Evolutionary conservation across 2,329 filamentous ascomycete genomes (phyloP).

Genomic region (Harringtonia lauricola): DNA sequence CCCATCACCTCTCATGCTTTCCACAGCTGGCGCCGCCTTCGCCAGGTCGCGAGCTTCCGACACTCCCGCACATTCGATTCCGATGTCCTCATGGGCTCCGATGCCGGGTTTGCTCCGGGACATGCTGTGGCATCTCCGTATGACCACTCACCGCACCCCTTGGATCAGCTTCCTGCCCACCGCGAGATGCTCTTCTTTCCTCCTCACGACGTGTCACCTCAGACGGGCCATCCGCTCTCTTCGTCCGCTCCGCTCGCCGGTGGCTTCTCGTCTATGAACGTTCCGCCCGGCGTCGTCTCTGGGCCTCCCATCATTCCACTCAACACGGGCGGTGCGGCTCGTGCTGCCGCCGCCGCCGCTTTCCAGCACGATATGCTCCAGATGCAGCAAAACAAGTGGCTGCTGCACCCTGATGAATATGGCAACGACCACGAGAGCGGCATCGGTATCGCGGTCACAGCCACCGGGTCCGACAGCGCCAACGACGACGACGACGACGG

Average conservation of each 20-base stretch:
- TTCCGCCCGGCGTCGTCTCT: slow-evolving; percentile 35
- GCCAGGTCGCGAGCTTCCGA: slow-evolving; percentile 38
- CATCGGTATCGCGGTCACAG: slow-evolving; percentile 47
- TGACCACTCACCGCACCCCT: slow-evolving; percentile 4
- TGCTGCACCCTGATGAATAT: slow-evolving; percentile 29
- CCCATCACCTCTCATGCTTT: slow-evolving; percentile 36
- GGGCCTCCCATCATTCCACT: slow-evolving; percentile 50
- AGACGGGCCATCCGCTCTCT: neutral
- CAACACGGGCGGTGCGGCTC: slow-evolving; percentile 49
- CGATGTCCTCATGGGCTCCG: slow-evolving; percentile 13
- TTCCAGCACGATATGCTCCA: slow-evolving; percentile 29
- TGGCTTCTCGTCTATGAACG: slow-evolving; percentile 8
- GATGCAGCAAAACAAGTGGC: slow-evolving; percentile 26
- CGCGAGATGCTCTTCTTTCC: slow-evolving; percentile 18
- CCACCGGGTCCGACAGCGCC: slow-evolving; percentile 23
- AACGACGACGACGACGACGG: slow-evolving; percentile 26
- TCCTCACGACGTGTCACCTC: neutral
- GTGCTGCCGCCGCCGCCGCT: slow-evolving; percentile 45
- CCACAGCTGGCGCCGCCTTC: slow-evolving; percentile 36
- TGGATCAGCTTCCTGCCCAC: slow-evolving; percentile 26
- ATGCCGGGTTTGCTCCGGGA: neutral
- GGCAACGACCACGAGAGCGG: slow-evolving; percentile 52
- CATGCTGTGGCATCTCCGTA: neutral
- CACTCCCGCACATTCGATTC: slow-evolving; percentile 34
- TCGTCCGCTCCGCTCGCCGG: slow-evolving; percentile 6